Percentiles rank a stretch among this genome's conserved stretches.
phyloP scores from a whole-genome alignment of 495 filamentous ascomycete species.

The Daldinia grandis region DNA sequence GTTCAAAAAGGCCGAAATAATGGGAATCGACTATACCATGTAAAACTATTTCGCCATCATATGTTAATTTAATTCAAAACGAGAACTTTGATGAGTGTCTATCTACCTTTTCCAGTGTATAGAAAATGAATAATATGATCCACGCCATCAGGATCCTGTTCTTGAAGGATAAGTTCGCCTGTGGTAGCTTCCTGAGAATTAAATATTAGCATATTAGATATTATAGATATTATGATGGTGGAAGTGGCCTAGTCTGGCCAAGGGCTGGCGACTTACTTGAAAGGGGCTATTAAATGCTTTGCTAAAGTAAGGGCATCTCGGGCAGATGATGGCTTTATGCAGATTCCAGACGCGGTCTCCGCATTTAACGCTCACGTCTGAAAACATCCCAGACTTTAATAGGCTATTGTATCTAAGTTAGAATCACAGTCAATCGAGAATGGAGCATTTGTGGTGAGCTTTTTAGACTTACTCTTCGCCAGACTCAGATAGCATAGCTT shows the following conservation, averaged over 20 bases:
- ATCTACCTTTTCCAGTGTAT: conserved; percentile 8
- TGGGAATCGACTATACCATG: no score
- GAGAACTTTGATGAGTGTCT: neutral
- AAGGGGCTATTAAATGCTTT: conserved; percentile 19
- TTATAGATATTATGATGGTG: no score
- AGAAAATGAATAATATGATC: neutral
- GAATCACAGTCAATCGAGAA: neutral
- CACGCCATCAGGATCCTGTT: neutral
- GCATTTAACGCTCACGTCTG: conserved; percentile 12
- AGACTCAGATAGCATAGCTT: neutral
- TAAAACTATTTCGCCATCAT: neutral
- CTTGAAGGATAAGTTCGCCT: neutral
- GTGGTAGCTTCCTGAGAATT: conserved; percentile 1
- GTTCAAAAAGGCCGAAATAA: neutral
- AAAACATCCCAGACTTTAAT: neutral
- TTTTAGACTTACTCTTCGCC: neutral
- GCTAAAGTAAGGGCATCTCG: conserved; percentile 24
- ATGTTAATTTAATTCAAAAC: neutral
- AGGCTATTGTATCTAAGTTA: neutral
- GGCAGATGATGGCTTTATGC: conserved; percentile 2
- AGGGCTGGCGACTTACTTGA: conserved; percentile 13
- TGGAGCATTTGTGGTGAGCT: neutral
- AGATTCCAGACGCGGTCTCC: neutral
- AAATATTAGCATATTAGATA: neutral
- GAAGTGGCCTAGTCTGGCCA: neutral